Evolutionary conservation across 73 alveolate genomes (phyloP).

Genomic region (Blepharisma stoltei): DNA sequence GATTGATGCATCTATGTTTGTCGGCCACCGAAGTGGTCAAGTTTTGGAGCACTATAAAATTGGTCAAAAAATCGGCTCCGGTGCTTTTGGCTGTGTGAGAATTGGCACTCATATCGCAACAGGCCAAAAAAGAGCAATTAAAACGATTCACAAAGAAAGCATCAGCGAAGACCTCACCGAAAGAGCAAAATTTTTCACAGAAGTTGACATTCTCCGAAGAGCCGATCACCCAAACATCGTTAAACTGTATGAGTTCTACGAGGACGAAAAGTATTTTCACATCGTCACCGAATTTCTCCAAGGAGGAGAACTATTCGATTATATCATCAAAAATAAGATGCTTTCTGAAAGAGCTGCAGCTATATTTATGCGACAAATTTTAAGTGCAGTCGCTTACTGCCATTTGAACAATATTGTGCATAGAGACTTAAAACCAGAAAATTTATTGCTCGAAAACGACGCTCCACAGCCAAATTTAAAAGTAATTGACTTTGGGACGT

Average conservation of each 20-base stretch:
- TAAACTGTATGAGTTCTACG: slow-evolving; percentile 44
- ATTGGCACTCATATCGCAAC: slow-evolving; percentile 50
- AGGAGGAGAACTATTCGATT: slow-evolving; percentile 75
- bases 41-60: slow-evolving; percentile 9
- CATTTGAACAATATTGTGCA: slow-evolving; percentile 64
- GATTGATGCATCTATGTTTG: too few relatives aligned
- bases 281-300: slow-evolving; percentile 45
- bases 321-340: slow-evolving; percentile 42
- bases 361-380: slow-evolving; percentile 54
- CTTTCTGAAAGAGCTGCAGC: slow-evolving; percentile 70
- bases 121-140: slow-evolving; percentile 67
- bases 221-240: slow-evolving; percentile 61
- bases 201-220: slow-evolving; percentile 25
- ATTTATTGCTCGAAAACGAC: slow-evolving; percentile 55
- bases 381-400: slow-evolving; percentile 65
- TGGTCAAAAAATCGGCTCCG: slow-evolving; percentile 47
- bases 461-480: slow-evolving; percentile 51
- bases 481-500: slow-evolving; percentile 90
- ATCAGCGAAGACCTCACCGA: slow-evolving; percentile 20
- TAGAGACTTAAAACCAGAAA: slow-evolving; percentile 82
- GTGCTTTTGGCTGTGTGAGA: slow-evolving; percentile 78
- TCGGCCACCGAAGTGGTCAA: too few relatives aligned
- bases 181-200: slow-evolving; percentile 29
- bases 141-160: slow-evolving; percentile 50
- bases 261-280: slow-evolving; percentile 38